Conservation (phyloP, 768 basidiomycete genomes). For the Auricularia cornea region DNA sequence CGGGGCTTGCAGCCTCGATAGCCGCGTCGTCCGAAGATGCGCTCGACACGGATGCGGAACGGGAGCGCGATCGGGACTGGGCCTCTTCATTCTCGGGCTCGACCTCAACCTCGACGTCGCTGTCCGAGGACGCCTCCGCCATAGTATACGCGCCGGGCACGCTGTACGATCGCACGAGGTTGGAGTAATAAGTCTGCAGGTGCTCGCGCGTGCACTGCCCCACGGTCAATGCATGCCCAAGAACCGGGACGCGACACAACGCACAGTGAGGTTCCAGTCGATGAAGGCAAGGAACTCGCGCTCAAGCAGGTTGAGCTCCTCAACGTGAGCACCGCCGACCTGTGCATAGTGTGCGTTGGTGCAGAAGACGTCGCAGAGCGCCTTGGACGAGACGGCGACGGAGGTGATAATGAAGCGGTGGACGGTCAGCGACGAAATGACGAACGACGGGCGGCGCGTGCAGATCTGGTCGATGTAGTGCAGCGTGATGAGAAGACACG, state of each 20-base stretch:
- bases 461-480: constrained; percentile 95
- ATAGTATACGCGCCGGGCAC: background rate
- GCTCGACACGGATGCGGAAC: background rate
- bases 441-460: constrained; percentile 78
- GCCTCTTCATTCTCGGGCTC: too few species aligned
- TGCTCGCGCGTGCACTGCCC: constrained; percentile 82
- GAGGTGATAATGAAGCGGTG: constrained; percentile 96
- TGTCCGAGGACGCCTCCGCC: background rate
- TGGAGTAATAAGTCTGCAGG: constrained; percentile 90
- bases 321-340: constrained; percentile 88
- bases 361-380: constrained; percentile 91
- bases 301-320: constrained; percentile 91
- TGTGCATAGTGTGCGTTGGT: constrained; percentile 92
- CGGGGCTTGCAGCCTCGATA: background rate
- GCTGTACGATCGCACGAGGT: constrained; percentile 81
- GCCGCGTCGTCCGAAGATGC: background rate
- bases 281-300: constrained; percentile 86
- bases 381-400: constrained; percentile 88
- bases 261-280: constrained; percentile 91
- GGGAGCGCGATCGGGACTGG: background rate
- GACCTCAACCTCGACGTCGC: background rate
- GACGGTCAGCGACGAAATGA: constrained; percentile 89
- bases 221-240: background rate
- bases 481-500: constrained; percentile 71
- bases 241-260: constrained; percentile 22